phyloP scores from a whole-genome alignment of 164 flowering plant genomes.

The Kalanchoe fedtschenkoi region DNA sequence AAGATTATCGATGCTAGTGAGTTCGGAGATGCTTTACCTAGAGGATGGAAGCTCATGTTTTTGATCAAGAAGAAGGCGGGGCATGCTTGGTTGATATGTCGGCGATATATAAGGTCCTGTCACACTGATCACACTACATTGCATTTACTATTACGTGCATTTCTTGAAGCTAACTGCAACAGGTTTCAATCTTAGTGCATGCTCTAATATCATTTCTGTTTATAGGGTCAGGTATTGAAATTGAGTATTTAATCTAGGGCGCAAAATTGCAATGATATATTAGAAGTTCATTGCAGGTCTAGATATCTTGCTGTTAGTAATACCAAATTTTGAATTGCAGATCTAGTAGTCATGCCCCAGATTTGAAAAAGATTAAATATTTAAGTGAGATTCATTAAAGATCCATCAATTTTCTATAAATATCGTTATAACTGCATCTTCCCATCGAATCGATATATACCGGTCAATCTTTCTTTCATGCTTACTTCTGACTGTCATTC shows the following conservation, averaged over 20 bases:
- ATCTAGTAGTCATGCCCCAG: not conserved
- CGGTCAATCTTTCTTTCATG: not conserved
- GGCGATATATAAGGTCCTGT: constrained; percentile 61
- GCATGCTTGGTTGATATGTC: constrained; percentile 37
- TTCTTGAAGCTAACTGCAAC: not conserved
- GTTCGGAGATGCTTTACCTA: constrained; percentile 50
- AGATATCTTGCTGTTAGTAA: not conserved
- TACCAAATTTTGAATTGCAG: not conserved
- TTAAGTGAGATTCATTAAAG: not conserved
- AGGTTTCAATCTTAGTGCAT: not conserved
- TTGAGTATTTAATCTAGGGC: not conserved
- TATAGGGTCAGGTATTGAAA: too few species aligned
- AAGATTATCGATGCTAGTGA: constrained; percentile 58
- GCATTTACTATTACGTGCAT: not conserved
- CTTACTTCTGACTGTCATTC: too few species aligned
- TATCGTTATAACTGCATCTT: not conserved
- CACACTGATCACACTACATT: not conserved
- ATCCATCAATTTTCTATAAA: not conserved
- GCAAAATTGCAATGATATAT: not conserved
- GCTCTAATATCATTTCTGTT: not conserved
- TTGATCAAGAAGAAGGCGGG: constrained; percentile 49
- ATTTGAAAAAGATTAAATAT: not conserved
- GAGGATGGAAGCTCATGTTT: constrained; percentile 70
- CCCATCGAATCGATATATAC: not conserved
- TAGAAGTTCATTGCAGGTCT: not conserved